A percentile compares a stretch with the other conserved stretches of the same genome.
These are phyloP conservation scores for Sporobolomyces pararoseus DNA, from an alignment of 768 basidiomycete species.

Conservation along the genomic window DNA sequence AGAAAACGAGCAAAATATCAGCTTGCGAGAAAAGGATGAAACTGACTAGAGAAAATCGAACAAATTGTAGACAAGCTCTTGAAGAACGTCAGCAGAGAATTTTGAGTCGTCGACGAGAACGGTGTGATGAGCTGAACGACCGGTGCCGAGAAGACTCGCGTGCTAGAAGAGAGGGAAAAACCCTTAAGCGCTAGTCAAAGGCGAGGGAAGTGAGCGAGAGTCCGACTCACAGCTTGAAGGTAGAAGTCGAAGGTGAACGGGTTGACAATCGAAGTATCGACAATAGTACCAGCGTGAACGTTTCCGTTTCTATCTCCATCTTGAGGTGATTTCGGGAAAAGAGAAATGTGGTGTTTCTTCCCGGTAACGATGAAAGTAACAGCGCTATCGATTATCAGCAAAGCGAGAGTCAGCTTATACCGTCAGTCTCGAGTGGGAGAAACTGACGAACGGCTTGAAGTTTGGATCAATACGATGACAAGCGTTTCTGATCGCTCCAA, in stretches of 20 bases:
- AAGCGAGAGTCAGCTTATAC: neutral
- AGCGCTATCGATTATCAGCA: neutral
- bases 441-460: slow-evolving; percentile 13
- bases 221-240: slow-evolving; percentile 1
- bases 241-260: slow-evolving; percentile 27
- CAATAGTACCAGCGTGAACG: slow-evolving; percentile 12
- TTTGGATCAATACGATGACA: neutral
- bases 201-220: neutral
- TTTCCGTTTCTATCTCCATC: slow-evolving; percentile 19
- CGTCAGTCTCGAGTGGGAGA: slow-evolving; percentile 15
- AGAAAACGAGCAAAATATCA: neutral
- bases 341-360: slow-evolving; percentile 3
- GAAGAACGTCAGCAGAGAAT: slow-evolving; percentile 21
- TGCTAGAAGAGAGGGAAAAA: too few species aligned
- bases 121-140: slow-evolving; percentile 20
- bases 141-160: slow-evolving; percentile 28
- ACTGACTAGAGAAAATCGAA: neutral
- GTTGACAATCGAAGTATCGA: slow-evolving; percentile 5
- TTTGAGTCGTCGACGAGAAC: slow-evolving; percentile 21
- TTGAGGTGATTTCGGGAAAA: neutral
- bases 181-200: too few species aligned
- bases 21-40: too few species aligned
- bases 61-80: slow-evolving; percentile 21
- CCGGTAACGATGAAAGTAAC: neutral
- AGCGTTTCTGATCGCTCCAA: slow-evolving; percentile 14